Percentiles rank a stretch among this genome's conserved stretches.
These are phyloP conservation scores for Triangularia setosa DNA, from an alignment of 2,329 filamentous ascomycete genomes.

Conservation along the genomic window DNA sequence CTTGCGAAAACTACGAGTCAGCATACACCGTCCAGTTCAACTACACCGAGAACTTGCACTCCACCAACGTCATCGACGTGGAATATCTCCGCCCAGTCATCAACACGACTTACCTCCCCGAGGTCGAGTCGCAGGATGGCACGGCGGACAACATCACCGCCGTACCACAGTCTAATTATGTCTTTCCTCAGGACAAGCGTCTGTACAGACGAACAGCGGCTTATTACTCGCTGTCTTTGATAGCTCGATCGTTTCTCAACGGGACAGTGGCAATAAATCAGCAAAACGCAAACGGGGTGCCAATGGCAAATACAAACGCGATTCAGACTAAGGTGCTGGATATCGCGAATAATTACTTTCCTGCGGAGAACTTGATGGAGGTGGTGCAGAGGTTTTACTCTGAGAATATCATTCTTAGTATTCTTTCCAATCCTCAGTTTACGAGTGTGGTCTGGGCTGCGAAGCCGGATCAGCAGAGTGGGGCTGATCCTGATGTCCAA, in stretches of 20 bases:
- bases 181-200: constrained; percentile 26
- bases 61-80: constrained; percentile 25
- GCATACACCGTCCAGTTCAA: constrained; percentile 33
- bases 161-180: constrained; percentile 29
- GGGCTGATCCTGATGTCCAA: constrained; percentile 10
- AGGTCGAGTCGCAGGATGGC: constrained; percentile 32
- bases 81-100: constrained; percentile 31
- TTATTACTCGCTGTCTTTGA: constrained; percentile 34
- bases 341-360: constrained; percentile 31
- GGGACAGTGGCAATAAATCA: constrained; percentile 32
- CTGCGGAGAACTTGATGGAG: constrained; percentile 25
- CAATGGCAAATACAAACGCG: constrained; percentile 34
- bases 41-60: constrained; percentile 31
- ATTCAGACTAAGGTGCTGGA: constrained; percentile 42
- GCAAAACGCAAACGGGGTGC: constrained; percentile 24
- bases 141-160: constrained; percentile 35
- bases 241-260: constrained; percentile 33
- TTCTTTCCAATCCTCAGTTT: constrained; percentile 35
- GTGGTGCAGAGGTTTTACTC: constrained; percentile 32
- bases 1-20: constrained; percentile 38
- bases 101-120: constrained; percentile 33
- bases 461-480: constrained; percentile 28
- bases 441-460: constrained; percentile 34
- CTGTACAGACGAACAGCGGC: constrained; percentile 33
- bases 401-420: constrained; percentile 34